Evolutionary conservation across 495 filamentous ascomycete genomes (phyloP).

Genomic region (Hypoxylon fragiforme): DNA sequence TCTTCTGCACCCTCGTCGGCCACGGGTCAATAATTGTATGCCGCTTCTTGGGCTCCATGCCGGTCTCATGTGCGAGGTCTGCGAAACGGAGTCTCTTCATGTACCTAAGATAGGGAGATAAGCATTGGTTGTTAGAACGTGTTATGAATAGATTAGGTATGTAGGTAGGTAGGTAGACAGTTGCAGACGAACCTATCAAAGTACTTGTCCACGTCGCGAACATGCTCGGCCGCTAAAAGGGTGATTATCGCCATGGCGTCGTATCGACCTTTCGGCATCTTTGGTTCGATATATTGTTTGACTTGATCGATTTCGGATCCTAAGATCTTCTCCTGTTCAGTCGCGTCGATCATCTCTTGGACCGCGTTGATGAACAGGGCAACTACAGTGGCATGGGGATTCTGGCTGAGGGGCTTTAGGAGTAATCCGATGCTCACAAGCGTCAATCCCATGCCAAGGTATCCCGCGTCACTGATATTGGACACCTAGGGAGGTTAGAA

Average conservation of each 20-base stretch:
- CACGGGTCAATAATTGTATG: constrained; percentile 46
- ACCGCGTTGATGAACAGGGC: constrained; percentile 37
- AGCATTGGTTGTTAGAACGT: constrained; percentile 3
- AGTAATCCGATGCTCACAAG: constrained; percentile 13
- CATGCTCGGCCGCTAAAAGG: constrained; percentile 2
- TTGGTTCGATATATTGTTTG: not conserved
- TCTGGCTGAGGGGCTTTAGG: constrained; percentile 19
- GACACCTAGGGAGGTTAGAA: constrained; percentile 5
- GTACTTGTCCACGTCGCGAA: constrained; percentile 20
- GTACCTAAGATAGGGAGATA: constrained; percentile 3
- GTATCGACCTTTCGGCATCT: constrained; percentile 5
- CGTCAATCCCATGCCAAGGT: constrained; percentile 17
- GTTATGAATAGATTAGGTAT: not conserved
- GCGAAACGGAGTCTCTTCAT: constrained; percentile 6
- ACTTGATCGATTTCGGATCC: constrained; percentile 7
- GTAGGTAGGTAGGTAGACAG: not conserved
- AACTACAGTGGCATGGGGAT: constrained; percentile 35
- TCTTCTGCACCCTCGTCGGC: constrained; percentile 39
- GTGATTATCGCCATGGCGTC: constrained; percentile 9
- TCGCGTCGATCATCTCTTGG: constrained; percentile 18
- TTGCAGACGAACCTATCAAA: constrained; percentile 29
- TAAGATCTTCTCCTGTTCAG: constrained; percentile 1
- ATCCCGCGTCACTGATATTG: constrained; percentile 26
- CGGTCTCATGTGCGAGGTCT: not conserved
- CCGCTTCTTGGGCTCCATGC: constrained; percentile 32